Conservation (phyloP, 352 stramenopile species). For the Phytophthora europaea region DNA sequence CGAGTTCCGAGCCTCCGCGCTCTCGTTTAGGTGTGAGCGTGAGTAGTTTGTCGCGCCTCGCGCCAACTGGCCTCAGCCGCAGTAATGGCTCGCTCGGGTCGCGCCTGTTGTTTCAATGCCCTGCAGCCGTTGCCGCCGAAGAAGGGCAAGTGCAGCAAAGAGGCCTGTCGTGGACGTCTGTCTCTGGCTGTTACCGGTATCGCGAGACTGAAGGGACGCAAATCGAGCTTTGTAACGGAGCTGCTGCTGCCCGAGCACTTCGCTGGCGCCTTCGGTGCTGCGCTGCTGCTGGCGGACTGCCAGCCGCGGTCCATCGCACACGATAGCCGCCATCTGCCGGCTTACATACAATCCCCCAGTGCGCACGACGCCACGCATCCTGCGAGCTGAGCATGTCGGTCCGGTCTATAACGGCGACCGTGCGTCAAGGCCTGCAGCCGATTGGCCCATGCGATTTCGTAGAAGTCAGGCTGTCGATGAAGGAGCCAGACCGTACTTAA, state of each 20-base stretch:
- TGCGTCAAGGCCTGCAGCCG: neutral
- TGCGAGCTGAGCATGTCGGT: constrained; percentile 2
- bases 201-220: constrained; percentile 18
- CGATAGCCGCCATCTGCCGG: constrained; percentile 26
- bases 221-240: constrained; percentile 35
- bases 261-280: neutral
- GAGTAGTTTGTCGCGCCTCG: constrained; percentile 7
- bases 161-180: constrained; percentile 27
- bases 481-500: neutral
- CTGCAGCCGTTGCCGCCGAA: constrained; percentile 9
- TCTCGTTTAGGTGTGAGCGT: neutral
- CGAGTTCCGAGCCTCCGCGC: constrained; percentile 3
- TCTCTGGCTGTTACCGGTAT: constrained; percentile 16
- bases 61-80: constrained; percentile 22
- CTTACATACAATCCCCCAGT: constrained; percentile 30
- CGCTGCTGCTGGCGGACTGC: neutral
- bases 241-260: neutral
- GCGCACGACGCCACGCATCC: constrained; percentile 22
- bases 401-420: neutral
- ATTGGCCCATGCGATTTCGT: neutral
- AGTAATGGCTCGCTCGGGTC: constrained; percentile 2
- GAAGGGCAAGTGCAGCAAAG: neutral
- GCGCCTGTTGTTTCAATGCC: constrained; percentile 22
- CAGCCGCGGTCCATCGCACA: constrained; percentile 20
- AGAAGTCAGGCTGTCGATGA: neutral